These are phyloP conservation scores for Carex parvula DNA, from an alignment of 176 grass and related monocot genomes.

Conservation along the genomic window DNA sequence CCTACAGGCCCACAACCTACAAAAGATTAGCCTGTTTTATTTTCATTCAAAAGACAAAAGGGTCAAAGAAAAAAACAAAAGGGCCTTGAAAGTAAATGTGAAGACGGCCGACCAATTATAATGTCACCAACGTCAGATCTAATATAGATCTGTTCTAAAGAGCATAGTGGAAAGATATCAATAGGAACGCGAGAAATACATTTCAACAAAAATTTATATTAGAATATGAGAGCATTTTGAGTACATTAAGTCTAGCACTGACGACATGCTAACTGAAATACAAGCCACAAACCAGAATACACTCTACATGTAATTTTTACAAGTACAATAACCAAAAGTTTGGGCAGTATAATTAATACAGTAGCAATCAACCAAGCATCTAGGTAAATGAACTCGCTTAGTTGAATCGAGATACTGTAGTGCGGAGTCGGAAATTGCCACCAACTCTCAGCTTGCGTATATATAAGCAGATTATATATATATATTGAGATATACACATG, in stretches of 20 bases:
- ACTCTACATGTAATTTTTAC: background rate
- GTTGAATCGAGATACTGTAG: background rate
- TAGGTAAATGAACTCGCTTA: slow-evolving; percentile 11
- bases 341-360: background rate
- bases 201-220: background rate
- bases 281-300: background rate
- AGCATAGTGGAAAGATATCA: background rate
- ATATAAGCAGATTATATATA: slow-evolving; percentile 22
- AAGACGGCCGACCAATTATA: background rate
- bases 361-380: background rate
- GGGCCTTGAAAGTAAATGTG: background rate
- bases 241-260: slow-evolving; percentile 14
- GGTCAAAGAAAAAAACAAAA: background rate
- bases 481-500: background rate
- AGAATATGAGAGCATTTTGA: background rate
- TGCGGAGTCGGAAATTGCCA: background rate
- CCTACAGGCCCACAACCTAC: too few species aligned
- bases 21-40: too few species aligned
- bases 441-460: slow-evolving; percentile 23
- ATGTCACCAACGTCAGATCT: background rate
- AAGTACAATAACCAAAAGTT: background rate
- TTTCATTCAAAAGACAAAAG: background rate
- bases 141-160: background rate
- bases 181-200: background rate
- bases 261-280: slow-evolving; percentile 5